Evolutionary conservation across 2,329 filamentous ascomycete genomes (phyloP).

Genomic region (Didymella pomorum): DNA sequence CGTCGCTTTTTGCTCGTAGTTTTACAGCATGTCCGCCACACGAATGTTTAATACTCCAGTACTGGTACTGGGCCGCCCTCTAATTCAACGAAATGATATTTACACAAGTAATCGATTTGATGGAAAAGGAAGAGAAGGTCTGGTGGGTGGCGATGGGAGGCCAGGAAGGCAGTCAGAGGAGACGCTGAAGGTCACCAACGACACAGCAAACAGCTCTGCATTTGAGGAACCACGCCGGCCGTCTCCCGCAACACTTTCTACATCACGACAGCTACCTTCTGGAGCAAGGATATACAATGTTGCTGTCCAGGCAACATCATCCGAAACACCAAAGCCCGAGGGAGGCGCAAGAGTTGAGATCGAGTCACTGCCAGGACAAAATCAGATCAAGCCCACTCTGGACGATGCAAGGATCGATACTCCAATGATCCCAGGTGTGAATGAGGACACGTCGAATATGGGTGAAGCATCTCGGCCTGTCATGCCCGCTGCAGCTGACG

Average conservation of each 20-base stretch:
- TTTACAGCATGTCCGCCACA: slow-evolving; percentile 12
- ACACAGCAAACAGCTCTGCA: background rate
- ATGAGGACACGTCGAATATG: slow-evolving; percentile 13
- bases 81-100: background rate
- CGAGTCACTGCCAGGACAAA: slow-evolving; percentile 2
- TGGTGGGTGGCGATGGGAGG: slow-evolving; percentile 1
- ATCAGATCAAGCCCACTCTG: background rate
- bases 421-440: slow-evolving; percentile 6
- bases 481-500: background rate
- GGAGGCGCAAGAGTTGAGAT: slow-evolving; percentile 3
- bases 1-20: slow-evolving; percentile 8
- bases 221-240: background rate
- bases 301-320: background rate
- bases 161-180: background rate
- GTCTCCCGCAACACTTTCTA: background rate
- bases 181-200: background rate
- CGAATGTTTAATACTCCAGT: slow-evolving; percentile 1
- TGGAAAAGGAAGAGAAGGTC: slow-evolving; percentile 14
- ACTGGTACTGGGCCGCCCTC: slow-evolving; percentile 4
- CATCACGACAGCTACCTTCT: background rate
- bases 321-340: background rate
- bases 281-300: background rate
- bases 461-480: background rate
- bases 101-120: background rate
- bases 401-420: background rate